Conservation (phyloP, 2,329 filamentous ascomycete genomes). For the Claviceps cyperi region DNA sequence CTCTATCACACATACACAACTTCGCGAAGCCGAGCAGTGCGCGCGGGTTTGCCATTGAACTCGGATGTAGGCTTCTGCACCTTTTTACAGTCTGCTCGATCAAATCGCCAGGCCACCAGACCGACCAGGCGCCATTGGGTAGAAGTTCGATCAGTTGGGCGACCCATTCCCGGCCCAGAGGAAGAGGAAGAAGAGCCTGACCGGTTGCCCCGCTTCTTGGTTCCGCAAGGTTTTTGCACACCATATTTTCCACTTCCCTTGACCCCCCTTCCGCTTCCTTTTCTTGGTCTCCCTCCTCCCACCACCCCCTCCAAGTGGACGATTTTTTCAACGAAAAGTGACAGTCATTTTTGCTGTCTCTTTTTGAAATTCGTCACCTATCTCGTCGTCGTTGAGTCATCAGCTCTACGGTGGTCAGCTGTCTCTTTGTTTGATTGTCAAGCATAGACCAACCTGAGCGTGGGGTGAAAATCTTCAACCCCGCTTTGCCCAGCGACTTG, state of each 20-base stretch:
- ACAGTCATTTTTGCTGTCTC: constrained; percentile 28
- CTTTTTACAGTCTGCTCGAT: no score
- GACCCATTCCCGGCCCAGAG: no score
- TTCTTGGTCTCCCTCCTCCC: constrained; percentile 12
- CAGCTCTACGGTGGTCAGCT: constrained; percentile 3
- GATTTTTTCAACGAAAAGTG: constrained; percentile 20
- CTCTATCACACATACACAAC: no score
- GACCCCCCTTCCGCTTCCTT: constrained; percentile 9
- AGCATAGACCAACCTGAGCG: constrained; percentile 14
- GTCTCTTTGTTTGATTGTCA: constrained; percentile 5
- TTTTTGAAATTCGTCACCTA: constrained; percentile 17
- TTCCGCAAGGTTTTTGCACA: constrained; percentile 3
- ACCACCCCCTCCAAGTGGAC: constrained; percentile 18
- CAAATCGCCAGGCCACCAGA: no score
- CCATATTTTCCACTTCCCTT: constrained; percentile 7
- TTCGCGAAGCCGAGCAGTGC: no score
- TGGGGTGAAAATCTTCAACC: constrained; percentile 30
- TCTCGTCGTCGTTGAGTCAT: constrained; percentile 6
- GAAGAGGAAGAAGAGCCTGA: no score
- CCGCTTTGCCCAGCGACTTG: constrained; percentile 24
- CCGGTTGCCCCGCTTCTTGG: neutral
- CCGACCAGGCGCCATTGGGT: no score
- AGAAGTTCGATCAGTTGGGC: no score
- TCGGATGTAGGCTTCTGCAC: no score
- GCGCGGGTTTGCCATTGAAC: no score